Evolutionary conservation across 2,329 filamentous ascomycete species (phyloP).

Genomic region (Colletotrichum somersetense): DNA sequence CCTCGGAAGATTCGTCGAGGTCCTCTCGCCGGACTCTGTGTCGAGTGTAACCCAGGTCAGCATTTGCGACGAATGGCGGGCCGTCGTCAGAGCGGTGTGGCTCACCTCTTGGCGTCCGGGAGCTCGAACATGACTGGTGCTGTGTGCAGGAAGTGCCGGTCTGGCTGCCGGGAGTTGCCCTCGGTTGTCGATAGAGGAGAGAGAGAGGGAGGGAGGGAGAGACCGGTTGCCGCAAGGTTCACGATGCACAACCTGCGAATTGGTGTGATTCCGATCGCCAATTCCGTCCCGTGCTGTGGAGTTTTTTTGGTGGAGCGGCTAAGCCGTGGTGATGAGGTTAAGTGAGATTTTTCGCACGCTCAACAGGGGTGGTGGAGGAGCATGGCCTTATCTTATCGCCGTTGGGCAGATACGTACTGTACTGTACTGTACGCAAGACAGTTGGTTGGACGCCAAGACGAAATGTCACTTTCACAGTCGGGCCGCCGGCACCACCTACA

Average conservation of each 20-base stretch:
- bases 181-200: not conserved
- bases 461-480: not conserved
- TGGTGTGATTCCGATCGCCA: constrained; percentile 13
- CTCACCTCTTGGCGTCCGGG: constrained; percentile 66
- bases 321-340: not conserved
- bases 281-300: constrained; percentile 7
- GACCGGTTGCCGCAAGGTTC: not conserved
- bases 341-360: constrained; percentile 29
- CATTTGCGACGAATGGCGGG: not conserved
- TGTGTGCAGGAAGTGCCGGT: not conserved
- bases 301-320: constrained; percentile 8
- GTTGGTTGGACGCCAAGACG: no score
- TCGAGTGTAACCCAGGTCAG: constrained; percentile 2
- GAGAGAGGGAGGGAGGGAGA: not conserved
- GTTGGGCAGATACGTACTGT: no score
- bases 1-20: constrained; percentile 55
- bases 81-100: not conserved
- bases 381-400: constrained; percentile 26
- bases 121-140: constrained; percentile 61
- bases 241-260: not conserved
- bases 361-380: not conserved
- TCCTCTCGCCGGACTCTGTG: constrained; percentile 68
- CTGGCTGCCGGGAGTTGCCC: not conserved
- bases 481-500: no score
- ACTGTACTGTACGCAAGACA: no score